phyloP scores from a whole-genome alignment of 768 basidiomycete species.

The Lactarius akahatsu region DNA sequence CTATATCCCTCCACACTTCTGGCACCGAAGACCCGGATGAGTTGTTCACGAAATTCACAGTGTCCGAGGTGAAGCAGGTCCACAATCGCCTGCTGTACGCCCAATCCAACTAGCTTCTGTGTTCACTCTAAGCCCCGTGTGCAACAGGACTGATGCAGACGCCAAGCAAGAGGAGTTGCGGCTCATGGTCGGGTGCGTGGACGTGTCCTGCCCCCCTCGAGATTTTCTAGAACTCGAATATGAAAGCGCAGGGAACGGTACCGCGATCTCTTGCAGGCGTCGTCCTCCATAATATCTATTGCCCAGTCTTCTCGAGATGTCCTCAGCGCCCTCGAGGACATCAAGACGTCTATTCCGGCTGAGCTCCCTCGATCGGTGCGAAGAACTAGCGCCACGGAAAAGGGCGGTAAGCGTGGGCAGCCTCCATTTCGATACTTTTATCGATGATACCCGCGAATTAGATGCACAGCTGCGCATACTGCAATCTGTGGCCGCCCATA shows the following conservation, averaged over 20 bases:
- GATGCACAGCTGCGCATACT: constrained; percentile 67
- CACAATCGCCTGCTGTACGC: constrained; percentile 68
- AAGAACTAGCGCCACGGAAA: constrained; percentile 9
- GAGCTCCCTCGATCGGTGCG: constrained; percentile 21
- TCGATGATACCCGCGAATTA: constrained; percentile 33
- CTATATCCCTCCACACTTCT: not conserved
- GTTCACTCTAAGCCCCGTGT: constrained; percentile 10
- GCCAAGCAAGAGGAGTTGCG: constrained; percentile 85
- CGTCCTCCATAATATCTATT: constrained; percentile 79
- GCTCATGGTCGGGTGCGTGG: constrained; percentile 88
- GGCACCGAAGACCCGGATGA: constrained; percentile 62
- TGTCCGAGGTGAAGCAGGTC: constrained; percentile 64
- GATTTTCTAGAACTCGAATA: constrained; percentile 38
- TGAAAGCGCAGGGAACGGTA: constrained; percentile 84
- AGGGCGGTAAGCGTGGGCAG: constrained; percentile 27
- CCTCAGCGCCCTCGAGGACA: constrained; percentile 59
- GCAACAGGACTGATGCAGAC: constrained; percentile 58
- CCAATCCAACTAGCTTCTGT: constrained; percentile 1
- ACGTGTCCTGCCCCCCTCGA: constrained; percentile 5
- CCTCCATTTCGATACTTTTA: not conserved
- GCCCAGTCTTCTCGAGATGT: constrained; percentile 67
- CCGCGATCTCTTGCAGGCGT: constrained; percentile 82
- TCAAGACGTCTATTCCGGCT: constrained; percentile 49
- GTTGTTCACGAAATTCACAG: constrained; percentile 67
- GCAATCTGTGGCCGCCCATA: constrained; percentile 79